Conservation (phyloP, 306 rosid genomes). For the Cicer chorassanicum region DNA sequence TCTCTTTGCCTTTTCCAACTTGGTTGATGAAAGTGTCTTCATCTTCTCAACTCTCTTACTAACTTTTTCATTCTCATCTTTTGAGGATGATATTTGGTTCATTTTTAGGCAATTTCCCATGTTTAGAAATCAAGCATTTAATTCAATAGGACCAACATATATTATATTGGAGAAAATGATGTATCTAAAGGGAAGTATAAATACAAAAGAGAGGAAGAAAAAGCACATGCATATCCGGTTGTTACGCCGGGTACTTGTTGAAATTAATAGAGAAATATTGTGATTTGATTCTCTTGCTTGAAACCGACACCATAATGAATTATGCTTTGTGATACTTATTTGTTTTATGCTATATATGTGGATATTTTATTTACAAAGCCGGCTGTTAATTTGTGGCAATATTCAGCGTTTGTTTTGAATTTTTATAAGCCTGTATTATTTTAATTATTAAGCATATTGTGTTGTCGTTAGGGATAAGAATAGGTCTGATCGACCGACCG, state of each 20-base stretch:
- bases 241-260: conserved; percentile 57
- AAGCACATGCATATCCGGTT: conserved; percentile 72
- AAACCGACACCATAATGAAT: conserved; percentile 30
- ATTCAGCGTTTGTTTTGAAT: conserved; percentile 18
- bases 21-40: background rate
- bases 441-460: background rate
- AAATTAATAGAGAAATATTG: background rate
- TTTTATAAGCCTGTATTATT: background rate
- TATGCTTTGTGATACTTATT: conserved; percentile 44
- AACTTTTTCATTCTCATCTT: conserved; percentile 45
- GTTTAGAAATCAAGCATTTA: conserved; percentile 5
- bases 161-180: conserved; percentile 4
- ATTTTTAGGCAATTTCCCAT: conserved; percentile 78
- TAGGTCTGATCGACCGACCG: too few relatives aligned
- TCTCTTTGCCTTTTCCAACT: background rate
- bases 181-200: conserved; percentile 4
- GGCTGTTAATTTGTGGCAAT: conserved; percentile 39
- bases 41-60: conserved; percentile 39
- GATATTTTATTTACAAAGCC: conserved; percentile 38
- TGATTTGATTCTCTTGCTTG: conserved; percentile 52
- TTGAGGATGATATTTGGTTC: conserved; percentile 53
- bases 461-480: too few relatives aligned
- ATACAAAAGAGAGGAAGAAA: conserved; percentile 24
- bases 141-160: background rate
- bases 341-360: conserved; percentile 12